Percentiles rank a stretch among this genome's conserved stretches.
These are phyloP conservation scores for Malus orientalis DNA, from an alignment of 306 rosid genomes.

Conservation along the genomic window DNA sequence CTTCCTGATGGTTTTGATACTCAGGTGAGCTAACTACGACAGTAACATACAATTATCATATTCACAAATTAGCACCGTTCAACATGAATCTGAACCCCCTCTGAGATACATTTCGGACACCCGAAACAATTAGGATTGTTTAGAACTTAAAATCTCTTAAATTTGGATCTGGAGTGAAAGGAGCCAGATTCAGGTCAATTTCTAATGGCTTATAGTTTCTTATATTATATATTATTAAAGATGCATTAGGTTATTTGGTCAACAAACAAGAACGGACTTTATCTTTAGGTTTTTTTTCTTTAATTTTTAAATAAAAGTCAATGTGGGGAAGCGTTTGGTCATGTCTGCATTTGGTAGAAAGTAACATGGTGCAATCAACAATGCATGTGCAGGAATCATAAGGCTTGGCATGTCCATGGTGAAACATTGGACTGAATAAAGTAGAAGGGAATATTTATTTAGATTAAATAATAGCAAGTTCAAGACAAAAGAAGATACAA, in stretches of 20 bases:
- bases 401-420: slow-evolving; percentile 2
- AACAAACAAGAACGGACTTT: slow-evolving; percentile 29
- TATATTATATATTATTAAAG: slow-evolving; percentile 1
- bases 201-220: slow-evolving; percentile 11
- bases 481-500: background rate
- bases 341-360: slow-evolving; percentile 35
- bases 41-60: background rate
- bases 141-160: too few species aligned
- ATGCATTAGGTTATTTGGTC: slow-evolving; percentile 37
- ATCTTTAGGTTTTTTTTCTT: background rate
- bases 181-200: slow-evolving; percentile 13
- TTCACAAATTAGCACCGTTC: too few species aligned
- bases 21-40: slow-evolving; percentile 51
- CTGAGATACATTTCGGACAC: too few species aligned
- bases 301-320: slow-evolving; percentile 23
- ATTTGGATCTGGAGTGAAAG: slow-evolving; percentile 37
- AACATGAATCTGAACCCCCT: too few species aligned
- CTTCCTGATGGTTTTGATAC: slow-evolving; percentile 90
- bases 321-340: slow-evolving; percentile 40
- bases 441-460: background rate
- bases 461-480: background rate
- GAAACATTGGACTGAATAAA: slow-evolving; percentile 10
- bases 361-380: slow-evolving; percentile 77
- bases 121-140: too few species aligned
- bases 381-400: slow-evolving; percentile 53